Conservation (phyloP, 148 eudicot genomes). For the Tetragonia tetragonoides region DNA sequence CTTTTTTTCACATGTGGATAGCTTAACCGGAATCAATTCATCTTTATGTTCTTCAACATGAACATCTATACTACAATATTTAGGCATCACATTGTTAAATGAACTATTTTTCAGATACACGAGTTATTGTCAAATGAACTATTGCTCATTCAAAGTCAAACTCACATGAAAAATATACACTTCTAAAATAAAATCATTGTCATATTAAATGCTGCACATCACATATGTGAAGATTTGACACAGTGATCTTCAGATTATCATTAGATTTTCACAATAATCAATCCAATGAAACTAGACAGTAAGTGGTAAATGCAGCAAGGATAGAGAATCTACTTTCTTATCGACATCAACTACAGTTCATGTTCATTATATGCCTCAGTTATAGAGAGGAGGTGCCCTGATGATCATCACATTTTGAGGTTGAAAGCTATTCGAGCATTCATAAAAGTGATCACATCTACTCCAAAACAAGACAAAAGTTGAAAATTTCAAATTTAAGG, state of each 20-base stretch:
- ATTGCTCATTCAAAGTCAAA: not conserved
- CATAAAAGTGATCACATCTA: not conserved
- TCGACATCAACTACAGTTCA: not conserved
- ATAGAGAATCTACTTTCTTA: not conserved
- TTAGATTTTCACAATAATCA: not conserved
- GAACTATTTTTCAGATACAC: not conserved
- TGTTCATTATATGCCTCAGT: not conserved
- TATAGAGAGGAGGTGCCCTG: not conserved
- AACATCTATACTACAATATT: not conserved
- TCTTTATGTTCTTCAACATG: not conserved
- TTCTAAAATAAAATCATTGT: too few relatives aligned
- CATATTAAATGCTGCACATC: too few relatives aligned
- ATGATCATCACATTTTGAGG: not conserved
- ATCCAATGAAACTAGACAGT: not conserved
- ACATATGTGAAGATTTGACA: too few relatives aligned
- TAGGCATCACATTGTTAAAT: not conserved
- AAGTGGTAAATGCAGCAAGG: not conserved
- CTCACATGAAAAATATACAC: not conserved
- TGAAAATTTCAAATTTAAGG: not conserved
- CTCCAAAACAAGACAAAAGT: too few relatives aligned
- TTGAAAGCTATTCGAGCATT: not conserved
- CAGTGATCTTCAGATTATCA: too few relatives aligned
- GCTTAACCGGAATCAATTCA: not conserved
- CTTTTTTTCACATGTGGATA: not conserved
- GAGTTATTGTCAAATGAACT: not conserved